Evolutionary conservation across 2,329 filamentous ascomycete genomes (phyloP), one percentile per base, ranked within the genome.

Genomic region (Meredithiella fracta): DNA sequence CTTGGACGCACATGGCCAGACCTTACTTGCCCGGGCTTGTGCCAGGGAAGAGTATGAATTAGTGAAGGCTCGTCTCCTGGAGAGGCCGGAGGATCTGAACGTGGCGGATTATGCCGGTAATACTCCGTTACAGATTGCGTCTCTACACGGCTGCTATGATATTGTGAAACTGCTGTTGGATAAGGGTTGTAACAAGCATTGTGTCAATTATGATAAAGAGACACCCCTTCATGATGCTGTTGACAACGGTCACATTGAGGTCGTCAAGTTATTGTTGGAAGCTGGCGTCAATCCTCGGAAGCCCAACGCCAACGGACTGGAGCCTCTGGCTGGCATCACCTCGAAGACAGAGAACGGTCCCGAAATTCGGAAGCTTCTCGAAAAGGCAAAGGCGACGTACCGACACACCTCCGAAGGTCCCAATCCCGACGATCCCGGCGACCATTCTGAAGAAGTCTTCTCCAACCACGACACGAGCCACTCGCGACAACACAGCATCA

Each of bases 221-320:
- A 97, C 92, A 0, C 92, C 92, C 26, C 76, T 98, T 37, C 83
- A 98, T 55, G 92, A 98, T 71, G 92, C 92, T 3, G 89, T 97
- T 26, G 92, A 97, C 62, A 98, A 98, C 64, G 87, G 87, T 1
- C 90, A 98, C 65, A 67, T 95, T 6, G 86, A 85, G 17, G 91
- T 97, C 3, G 86, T 98, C 44, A 86, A 82, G 63, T 73, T 95
- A 8, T 72, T 98, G 34, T 73, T 98, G 1, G 80, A 85, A 56
- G 84, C 90, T 57, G 91, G 90, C 9, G 91, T 94, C 11, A 94
- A 98, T 65, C 92, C 92, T 51, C 82, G 89, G 52, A 86, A 89
- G 62, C 83, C 89, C 50, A 96, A 97, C 65, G 82, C 87, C n/a
- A 85, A 89, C 63, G 92, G 92, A 3, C 85, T 95, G 65, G 88